Evolutionary conservation across 192 early-diverging fungal genomes (phyloP), one percentile per base, ranked within the genome.

Genomic region (Coemansia sp.): DNA sequence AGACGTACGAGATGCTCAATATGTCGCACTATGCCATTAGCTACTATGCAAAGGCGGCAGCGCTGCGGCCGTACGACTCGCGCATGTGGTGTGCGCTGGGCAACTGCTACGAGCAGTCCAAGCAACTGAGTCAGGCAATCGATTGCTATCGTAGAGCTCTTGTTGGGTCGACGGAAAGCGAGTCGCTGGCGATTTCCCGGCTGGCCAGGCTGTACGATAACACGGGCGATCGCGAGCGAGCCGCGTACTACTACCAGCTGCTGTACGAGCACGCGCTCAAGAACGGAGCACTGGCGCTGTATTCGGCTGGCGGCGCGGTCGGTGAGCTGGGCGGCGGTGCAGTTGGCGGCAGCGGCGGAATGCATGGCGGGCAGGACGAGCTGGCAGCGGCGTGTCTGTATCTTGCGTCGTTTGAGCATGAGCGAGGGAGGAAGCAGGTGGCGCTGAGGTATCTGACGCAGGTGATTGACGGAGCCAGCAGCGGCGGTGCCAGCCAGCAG

Each of bases 61-160:
- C 89, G 1, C 63, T 94, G 16, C 28, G 91, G 20, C 92, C 90
- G 1, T 84, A 90, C 65, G 94, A 96, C 77, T 85, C 87, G n/a
- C 86, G 92, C n/a, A 89, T 94, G 76, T 96, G 95, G 95, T 82
- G 73, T 48, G 87, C 88, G 3, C 82, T 96, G 68, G 93, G 85
- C 5, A 82, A 84, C 48, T 90, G 88, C 71, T 92, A 91, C 66
- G 89, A 94, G 66, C 71, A 70, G 6, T 45, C 84, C 16, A 72
- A 70, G 14, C 77, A 85, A 42, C 71, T 82, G 20, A 33, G 58
- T 2, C 84, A 89, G 32, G 92, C 94, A 2, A 85, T 92, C 33
- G 85, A 85, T 38, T 92, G 91, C 79, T 92, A 90, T 60, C 86
- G 89, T 17, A 84, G 90, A 6, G 91, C 92, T 16, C 72, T 95